These are phyloP conservation scores for Nissolia schottii DNA, from an alignment of 306 rosid species.

Conservation along the genomic window DNA sequence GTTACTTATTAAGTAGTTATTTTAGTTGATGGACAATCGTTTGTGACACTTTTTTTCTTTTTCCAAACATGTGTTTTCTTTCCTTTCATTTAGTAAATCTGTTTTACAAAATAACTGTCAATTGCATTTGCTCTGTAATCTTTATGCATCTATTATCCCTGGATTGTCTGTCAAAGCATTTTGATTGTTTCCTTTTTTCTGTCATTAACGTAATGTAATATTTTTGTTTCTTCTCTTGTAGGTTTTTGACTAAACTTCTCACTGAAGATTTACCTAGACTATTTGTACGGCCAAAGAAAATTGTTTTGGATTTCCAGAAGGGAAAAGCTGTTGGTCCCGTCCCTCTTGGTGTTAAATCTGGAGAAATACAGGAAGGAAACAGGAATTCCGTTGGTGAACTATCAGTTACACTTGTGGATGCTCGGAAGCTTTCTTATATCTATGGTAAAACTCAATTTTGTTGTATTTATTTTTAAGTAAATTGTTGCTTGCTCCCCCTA, in stretches of 20 bases:
- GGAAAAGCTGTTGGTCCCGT: conserved; percentile 94
- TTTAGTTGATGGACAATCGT: not conserved
- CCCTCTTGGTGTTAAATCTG: conserved; percentile 56
- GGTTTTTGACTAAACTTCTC: conserved; percentile 97
- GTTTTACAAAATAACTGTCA: not conserved
- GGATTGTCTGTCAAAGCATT: not conserved
- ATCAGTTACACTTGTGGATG: conserved; percentile 92
- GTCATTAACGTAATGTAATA: conserved; percentile 8
- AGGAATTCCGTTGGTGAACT: conserved; percentile 92
- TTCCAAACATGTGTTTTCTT: not conserved
- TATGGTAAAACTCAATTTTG: conserved; percentile 54
- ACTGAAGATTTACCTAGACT: conserved; percentile 87
- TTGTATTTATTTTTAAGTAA: conserved; percentile 8
- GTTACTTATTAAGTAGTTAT: conserved; percentile 14
- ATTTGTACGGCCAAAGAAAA: conserved; percentile 98
- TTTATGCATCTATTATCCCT: conserved; percentile 6
- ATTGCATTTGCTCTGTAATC: not conserved
- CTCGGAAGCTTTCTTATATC: conserved; percentile 82
- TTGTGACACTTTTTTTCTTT: not conserved
- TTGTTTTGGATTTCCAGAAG: conserved; percentile 89
- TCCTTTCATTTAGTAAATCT: not conserved
- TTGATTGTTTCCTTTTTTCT: not conserved
- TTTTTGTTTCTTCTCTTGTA: conserved; percentile 25
- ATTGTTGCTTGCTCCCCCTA: not conserved
- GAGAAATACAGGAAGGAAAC: conserved; percentile 89